Conservation (phyloP, 768 basidiomycete genomes). For the Tricholoma terreum region DNA sequence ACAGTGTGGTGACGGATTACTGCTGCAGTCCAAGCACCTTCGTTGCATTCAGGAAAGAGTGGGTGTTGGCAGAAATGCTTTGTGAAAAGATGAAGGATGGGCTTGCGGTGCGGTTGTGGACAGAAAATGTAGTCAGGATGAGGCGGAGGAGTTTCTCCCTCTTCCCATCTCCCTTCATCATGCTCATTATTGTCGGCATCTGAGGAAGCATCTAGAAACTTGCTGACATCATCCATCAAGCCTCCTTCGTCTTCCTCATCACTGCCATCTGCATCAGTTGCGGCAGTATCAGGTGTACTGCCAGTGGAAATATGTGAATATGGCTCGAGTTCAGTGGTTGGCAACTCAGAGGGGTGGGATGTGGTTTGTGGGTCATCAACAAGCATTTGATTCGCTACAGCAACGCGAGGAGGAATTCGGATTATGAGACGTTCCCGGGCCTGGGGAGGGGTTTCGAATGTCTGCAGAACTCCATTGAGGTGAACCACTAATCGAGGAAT, state of each 20-base stretch:
- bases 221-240: too few relatives aligned
- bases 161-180: conserved; percentile 27
- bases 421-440: not conserved
- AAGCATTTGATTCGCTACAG: not conserved
- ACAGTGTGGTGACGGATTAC: conserved; percentile 26
- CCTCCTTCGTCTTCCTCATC: not conserved
- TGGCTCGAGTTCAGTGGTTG: not conserved
- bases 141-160: conserved; percentile 13
- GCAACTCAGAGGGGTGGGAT: not conserved
- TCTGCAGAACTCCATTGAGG: conserved; percentile 11
- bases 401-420: not conserved
- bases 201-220: conserved; percentile 1
- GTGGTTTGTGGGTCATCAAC: not conserved
- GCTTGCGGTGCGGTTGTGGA: conserved; percentile 26
- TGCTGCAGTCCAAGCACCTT: conserved; percentile 2
- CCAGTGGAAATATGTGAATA: too few relatives aligned
- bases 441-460: not conserved
- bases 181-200: conserved; percentile 25
- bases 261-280: not conserved
- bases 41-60: conserved; percentile 19
- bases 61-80: conserved; percentile 29
- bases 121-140: conserved; percentile 25
- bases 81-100: conserved; percentile 23
- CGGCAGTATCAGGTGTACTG: not conserved
- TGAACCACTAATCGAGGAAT: conserved; percentile 10